Evolutionary conservation across 345 rosid genomes (phyloP).

Genomic region (Ailanthus altissimus): DNA sequence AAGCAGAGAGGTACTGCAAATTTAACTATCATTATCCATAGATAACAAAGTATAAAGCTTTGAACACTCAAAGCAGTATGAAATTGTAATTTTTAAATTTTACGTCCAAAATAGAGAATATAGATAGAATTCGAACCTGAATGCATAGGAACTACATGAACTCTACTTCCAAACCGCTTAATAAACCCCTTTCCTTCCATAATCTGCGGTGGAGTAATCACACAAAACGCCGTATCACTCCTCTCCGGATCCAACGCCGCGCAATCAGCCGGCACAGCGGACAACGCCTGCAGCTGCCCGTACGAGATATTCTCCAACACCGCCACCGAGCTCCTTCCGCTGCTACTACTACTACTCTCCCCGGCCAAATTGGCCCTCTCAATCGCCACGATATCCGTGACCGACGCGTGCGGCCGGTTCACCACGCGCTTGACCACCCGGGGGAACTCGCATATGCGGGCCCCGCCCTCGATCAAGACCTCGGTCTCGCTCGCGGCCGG

Average conservation of each 20-base stretch:
- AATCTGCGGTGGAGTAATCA: constrained; percentile 68
- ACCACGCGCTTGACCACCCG: constrained; percentile 55
- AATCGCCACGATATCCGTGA: constrained; percentile 53
- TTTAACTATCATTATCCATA: not conserved
- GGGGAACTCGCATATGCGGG: constrained; percentile 80
- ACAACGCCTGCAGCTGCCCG: constrained; percentile 86
- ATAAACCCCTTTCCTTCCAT: constrained; percentile 90
- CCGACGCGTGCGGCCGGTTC: constrained; percentile 75
- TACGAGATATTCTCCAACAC: constrained; percentile 56
- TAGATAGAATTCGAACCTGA: constrained; percentile 54
- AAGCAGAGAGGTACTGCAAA: not conserved
- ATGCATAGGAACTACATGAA: constrained; percentile 89
- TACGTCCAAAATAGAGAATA: not conserved
- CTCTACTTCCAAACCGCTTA: constrained; percentile 68
- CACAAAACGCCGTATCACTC: constrained; percentile 50
- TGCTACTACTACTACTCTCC: constrained; percentile 27
- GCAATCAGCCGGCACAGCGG: constrained; percentile 65
- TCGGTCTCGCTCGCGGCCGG: constrained; percentile 53
- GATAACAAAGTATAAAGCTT: not conserved
- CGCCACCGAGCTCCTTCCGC: constrained; percentile 39
- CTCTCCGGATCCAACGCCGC: constrained; percentile 51
- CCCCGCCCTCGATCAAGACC: constrained; percentile 53
- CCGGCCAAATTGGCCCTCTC: constrained; percentile 67
- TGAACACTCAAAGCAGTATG: not conserved
- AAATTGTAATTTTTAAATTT: not conserved